phyloP scores from a whole-genome alignment of 768 basidiomycete genomes.

The Udeniomyces megalosporus region DNA sequence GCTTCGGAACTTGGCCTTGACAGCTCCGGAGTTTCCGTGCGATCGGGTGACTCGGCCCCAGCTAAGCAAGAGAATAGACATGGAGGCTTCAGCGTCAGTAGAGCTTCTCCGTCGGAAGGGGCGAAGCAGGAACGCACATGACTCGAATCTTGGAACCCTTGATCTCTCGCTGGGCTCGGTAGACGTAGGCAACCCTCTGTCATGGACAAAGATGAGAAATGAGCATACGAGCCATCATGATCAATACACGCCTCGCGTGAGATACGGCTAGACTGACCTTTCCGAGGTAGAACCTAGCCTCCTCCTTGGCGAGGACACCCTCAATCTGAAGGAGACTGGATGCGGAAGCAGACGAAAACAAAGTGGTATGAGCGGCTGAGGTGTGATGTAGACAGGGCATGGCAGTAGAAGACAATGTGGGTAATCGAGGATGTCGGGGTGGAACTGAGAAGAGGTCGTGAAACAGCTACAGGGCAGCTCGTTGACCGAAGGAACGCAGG shows the following conservation, averaged over 20 bases:
- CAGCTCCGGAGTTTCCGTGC: conserved; percentile 82
- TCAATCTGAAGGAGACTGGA: conserved; percentile 80
- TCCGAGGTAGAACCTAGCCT: conserved; percentile 94
- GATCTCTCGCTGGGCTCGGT: conserved; percentile 88
- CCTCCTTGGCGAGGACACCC: conserved; percentile 82
- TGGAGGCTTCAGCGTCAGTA: not conserved
- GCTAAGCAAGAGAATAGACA: conserved; percentile 23
- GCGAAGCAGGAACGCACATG: conserved; percentile 59
- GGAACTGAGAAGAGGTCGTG: no score
- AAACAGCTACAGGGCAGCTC: no score
- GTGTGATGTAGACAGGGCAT: not conserved
- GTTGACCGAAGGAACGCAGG: no score
- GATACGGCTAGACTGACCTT: conserved; percentile 48
- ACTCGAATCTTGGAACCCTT: conserved; percentile 90
- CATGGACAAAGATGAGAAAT: conserved; percentile 1
- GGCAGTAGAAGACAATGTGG: no score
- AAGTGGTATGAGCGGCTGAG: not conserved
- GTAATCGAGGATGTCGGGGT: no score
- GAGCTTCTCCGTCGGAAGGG: conserved; percentile 16
- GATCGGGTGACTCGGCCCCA: conserved; percentile 68
- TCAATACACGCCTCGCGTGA: not conserved
- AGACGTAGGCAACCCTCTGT: conserved; percentile 92
- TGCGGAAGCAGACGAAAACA: not conserved
- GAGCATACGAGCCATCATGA: not conserved
- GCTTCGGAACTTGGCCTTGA: conserved; percentile 28